phyloP scores from a whole-genome alignment of 768 basidiomycete species.

The Kwoniella dejecticola region DNA sequence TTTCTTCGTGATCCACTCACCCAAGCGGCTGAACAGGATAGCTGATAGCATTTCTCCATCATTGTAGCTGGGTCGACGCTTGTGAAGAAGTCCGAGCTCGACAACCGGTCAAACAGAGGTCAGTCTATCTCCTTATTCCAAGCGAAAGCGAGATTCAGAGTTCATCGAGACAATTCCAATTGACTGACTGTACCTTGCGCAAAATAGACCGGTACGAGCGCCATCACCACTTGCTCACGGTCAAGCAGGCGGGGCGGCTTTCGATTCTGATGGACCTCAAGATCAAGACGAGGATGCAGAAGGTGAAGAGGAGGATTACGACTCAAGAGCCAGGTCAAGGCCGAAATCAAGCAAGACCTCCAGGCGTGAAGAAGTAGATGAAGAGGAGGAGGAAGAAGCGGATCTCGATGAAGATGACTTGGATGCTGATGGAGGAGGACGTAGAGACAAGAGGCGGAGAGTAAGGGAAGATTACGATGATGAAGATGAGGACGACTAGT shows the following conservation, averaged over 20 bases:
- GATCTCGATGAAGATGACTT: slow-evolving; percentile 76
- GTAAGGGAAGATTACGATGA: slow-evolving; percentile 44
- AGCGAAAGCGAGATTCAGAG: neutral
- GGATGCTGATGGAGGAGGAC: slow-evolving; percentile 18
- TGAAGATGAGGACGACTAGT: slow-evolving; percentile 38
- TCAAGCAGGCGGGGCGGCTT: slow-evolving; percentile 30
- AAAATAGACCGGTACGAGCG: slow-evolving; percentile 14
- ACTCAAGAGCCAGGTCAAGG: slow-evolving; percentile 47
- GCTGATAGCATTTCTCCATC: slow-evolving; percentile 11
- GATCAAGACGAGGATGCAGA: slow-evolving; percentile 23
- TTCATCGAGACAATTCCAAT: neutral
- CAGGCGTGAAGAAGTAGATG: slow-evolving; percentile 41
- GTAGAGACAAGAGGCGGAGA: slow-evolving; percentile 34
- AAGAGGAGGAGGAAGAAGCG: slow-evolving; percentile 76
- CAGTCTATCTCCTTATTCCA: slow-evolving; percentile 7
- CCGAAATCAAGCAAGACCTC: neutral
- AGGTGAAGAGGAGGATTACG: slow-evolving; percentile 70
- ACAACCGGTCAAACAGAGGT: slow-evolving; percentile 43
- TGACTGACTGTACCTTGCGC: neutral
- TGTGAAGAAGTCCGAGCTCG: slow-evolving; percentile 46
- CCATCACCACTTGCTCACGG: slow-evolving; percentile 38
- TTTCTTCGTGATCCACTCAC: no score
- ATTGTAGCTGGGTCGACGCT: slow-evolving; percentile 50
- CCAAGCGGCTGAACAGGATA: neutral
- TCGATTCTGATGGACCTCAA: slow-evolving; percentile 19